Evolutionary conservation across 805 yeast species (phyloP).

Genomic region (Teunomyces pallodes): DNA sequence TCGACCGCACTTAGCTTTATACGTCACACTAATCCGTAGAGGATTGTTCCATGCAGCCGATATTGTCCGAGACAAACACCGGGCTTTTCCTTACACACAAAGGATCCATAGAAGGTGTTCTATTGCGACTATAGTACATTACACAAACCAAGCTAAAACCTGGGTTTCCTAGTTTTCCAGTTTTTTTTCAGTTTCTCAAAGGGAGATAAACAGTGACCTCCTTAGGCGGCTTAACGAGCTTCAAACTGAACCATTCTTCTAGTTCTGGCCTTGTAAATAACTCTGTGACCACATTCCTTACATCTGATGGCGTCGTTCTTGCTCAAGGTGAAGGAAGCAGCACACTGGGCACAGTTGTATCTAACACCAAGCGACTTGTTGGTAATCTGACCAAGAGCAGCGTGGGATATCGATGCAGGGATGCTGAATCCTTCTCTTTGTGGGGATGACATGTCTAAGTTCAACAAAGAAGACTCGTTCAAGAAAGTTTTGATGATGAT

Average conservation of each 20-base stretch:
- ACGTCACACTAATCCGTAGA: not conserved
- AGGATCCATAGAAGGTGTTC: not conserved
- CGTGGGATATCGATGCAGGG: constrained; percentile 68
- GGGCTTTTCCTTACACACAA: not conserved
- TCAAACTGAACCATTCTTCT: constrained; percentile 81
- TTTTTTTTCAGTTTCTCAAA: no score
- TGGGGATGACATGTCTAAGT: constrained; percentile 39
- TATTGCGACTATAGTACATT: constrained; percentile 1
- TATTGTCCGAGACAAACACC: not conserved
- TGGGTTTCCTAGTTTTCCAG: no score
- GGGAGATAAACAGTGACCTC: no score
- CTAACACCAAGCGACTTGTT: constrained; percentile 74
- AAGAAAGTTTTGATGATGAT: constrained; percentile 4
- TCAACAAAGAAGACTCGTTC: not conserved
- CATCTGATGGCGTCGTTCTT: constrained; percentile 97
- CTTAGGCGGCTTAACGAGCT: constrained; percentile 26
- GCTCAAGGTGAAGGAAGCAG: constrained; percentile 79
- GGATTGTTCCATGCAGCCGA: not conserved
- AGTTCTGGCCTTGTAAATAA: constrained; percentile 93
- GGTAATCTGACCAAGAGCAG: constrained; percentile 79
- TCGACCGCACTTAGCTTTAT: not conserved
- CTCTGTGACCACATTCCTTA: constrained; percentile 98
- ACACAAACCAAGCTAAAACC: not conserved
- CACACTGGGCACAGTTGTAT: constrained; percentile 96
- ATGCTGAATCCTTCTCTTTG: constrained; percentile 87